Evolutionary conservation across 2,329 filamentous ascomycete genomes (phyloP).

Genomic region (Aureobasidium sp.): DNA sequence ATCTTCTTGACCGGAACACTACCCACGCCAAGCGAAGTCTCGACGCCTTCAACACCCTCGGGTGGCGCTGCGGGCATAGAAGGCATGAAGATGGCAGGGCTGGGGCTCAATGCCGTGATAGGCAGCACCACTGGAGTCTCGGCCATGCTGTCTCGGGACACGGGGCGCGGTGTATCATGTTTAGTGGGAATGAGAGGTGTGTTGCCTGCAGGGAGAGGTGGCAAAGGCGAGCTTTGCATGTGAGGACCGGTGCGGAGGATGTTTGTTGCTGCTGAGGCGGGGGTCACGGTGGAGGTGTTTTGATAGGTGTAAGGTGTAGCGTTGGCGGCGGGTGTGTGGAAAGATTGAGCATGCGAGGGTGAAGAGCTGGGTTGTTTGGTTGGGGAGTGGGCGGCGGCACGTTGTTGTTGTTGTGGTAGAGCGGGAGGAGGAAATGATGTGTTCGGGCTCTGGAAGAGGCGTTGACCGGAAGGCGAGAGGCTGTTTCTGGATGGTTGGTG

Average conservation of each 20-base stretch:
- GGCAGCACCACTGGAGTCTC: conserved; percentile 19
- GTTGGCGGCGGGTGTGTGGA: background rate
- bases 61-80: background rate
- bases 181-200: conserved; percentile 11
- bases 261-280: conserved; percentile 13
- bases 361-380: conserved; percentile 23
- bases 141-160: conserved; percentile 13
- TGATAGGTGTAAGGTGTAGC: conserved; percentile 2
- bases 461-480: conserved; percentile 12
- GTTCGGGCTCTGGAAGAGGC: conserved; percentile 20
- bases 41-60: conserved; percentile 17
- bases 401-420: conserved; percentile 8
- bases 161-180: conserved; percentile 12
- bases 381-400: conserved; percentile 20
- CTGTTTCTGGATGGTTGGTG: conserved; percentile 12
- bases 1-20: conserved; percentile 25
- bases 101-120: conserved; percentile 20
- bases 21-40: conserved; percentile 16
- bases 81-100: conserved; percentile 13
- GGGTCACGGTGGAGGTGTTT: conserved; percentile 1
- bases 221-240: conserved; percentile 8
- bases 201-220: conserved; percentile 3
- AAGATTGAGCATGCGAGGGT: conserved; percentile 11
- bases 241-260: conserved; percentile 1
- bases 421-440: conserved; percentile 23